Conservation (phyloP, 306 rosid species). For the Prunus kanzakura region DNA sequence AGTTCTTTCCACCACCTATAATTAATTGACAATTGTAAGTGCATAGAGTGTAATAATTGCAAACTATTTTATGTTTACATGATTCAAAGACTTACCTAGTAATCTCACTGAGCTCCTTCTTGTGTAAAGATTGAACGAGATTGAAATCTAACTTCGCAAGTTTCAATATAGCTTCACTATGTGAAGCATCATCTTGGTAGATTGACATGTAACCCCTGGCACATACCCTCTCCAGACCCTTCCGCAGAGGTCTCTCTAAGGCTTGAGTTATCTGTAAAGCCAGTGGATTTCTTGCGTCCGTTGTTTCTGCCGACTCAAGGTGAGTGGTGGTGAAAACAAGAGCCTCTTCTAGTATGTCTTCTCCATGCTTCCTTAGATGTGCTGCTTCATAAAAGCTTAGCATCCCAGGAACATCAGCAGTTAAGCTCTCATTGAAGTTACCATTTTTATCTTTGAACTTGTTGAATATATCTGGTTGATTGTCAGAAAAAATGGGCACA, state of each 20-base stretch:
- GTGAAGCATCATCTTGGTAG: constrained; percentile 35
- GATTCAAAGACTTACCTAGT: constrained; percentile 16
- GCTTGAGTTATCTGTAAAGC: constrained; percentile 12
- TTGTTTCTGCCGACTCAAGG: neutral
- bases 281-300: neutral
- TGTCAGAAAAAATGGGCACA: no score
- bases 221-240: constrained; percentile 29
- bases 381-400: constrained; percentile 29
- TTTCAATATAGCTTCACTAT: constrained; percentile 23
- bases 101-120: constrained; percentile 27
- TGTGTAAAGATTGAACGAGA: constrained; percentile 37
- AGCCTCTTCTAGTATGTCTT: constrained; percentile 48
- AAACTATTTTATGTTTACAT: no score
- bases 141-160: constrained; percentile 54
- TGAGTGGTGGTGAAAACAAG: constrained; percentile 28
- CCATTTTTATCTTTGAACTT: constrained; percentile 23
- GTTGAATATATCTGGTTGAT: neutral
- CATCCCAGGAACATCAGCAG: neutral
- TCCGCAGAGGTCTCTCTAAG: neutral
- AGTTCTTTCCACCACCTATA: constrained; percentile 46
- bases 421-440: neutral
- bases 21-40: no score
- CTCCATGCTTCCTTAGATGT: constrained; percentile 34
- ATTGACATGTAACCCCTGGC: constrained; percentile 30
- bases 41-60: no score